Conservation (phyloP, 2,329 filamentous ascomycete species). For the Aspergillus brunneoviolaceus region DNA sequence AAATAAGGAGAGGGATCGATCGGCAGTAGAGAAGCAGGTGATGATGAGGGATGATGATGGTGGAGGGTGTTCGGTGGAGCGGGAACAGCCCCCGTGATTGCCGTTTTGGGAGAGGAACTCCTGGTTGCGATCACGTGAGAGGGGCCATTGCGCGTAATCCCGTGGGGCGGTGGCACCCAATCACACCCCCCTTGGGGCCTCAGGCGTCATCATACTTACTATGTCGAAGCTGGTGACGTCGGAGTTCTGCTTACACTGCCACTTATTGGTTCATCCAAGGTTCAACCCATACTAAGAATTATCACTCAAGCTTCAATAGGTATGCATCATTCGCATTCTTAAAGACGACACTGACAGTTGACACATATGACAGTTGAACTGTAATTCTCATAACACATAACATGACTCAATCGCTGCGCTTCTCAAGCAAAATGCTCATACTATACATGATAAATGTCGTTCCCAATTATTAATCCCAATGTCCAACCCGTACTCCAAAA, state of each 20-base stretch:
- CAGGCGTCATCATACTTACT: neutral
- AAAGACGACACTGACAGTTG: neutral
- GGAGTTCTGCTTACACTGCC: no score
- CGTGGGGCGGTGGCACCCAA: constrained; percentile 5
- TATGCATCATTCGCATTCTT: no score
- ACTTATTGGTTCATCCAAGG: no score
- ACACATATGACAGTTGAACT: neutral
- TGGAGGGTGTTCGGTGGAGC: no score
- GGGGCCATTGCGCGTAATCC: neutral
- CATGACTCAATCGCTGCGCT: neutral
- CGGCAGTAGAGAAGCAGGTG: neutral
- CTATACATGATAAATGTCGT: neutral
- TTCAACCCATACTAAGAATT: no score
- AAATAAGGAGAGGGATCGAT: neutral
- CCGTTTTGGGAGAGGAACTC: neutral
- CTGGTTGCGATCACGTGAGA: neutral
- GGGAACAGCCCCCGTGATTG: neutral
- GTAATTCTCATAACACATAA: neutral
- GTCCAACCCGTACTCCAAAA: neutral
- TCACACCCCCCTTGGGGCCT: neutral
- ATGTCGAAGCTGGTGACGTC: no score
- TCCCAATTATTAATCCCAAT: neutral
- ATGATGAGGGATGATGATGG: neutral
- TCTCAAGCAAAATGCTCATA: neutral
- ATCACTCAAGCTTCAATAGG: no score